Base-by-base conservation (phyloP, 164 flowering plant genomes). In the Buxus sempervirens region DNA sequence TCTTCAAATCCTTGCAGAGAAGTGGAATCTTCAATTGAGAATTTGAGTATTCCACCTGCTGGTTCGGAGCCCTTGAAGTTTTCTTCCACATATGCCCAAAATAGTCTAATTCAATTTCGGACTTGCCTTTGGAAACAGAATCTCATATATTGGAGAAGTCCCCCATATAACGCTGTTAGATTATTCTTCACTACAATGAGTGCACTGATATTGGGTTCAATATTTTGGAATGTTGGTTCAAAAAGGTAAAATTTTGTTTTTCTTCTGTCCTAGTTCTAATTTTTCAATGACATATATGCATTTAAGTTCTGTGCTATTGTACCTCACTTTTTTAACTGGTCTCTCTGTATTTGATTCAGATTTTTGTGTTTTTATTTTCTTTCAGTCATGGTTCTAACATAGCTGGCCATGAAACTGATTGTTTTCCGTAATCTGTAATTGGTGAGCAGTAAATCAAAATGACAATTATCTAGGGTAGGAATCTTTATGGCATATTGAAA, bases 111-210 rank as follows among this genome's bases (percentile, higher is more conserved):
- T 26, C 98, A 94, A 42, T 88, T 91, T 57, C 32, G 19, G 49
- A 64, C 70, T 12, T 91, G 96, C 79, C 72, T 88, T 19, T 84
- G 95, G 90, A 94, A 94, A 69, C 97, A 91, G 81, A 83, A 82
- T 70, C 87, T 87, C 64, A 85, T 88, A 15, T 94, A 94, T 60
- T 94, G 96, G 97, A 91, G 98, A 83, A 88, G 88, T 72, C 98
- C 98, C 2, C 58, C 60, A 0, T 94, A 94, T 75, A 94, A 91
- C 80, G 85, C 75, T 56, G 88, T 89, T 72, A 83, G 93, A 65
- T 25, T 90, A 63, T 72, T 78, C 69, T 90, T 87, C 62, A 89
- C 95, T 5, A 72, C 78, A n/a, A 0, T 82, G 26, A 71, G 85
- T 58, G 93, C 90, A 22, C 15, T 91, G 53, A 82, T 91, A 59